Evolutionary conservation across 306 rosid species (phyloP), one percentile per base, ranked within the genome.

Genomic region (Dryas drummondii): DNA sequence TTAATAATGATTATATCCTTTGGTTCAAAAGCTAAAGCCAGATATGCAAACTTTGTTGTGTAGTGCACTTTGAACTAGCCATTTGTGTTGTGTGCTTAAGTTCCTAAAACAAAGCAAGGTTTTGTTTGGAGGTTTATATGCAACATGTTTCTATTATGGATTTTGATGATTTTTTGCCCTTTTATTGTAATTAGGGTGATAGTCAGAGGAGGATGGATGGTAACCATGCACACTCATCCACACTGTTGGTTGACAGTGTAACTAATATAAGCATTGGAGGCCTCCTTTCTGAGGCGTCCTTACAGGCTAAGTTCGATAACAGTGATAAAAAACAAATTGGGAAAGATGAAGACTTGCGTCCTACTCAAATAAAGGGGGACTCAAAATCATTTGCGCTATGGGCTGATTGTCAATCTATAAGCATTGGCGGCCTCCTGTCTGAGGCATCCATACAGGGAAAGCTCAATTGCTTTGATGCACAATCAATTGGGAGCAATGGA

Each of bases 391-490:
- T 51, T 68, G 62, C 26, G 4, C 17, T 40, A 32, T 81, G 77
- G 78, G 70, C 46, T 74, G 80, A 83, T 79, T 63, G 76, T 71
- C 62, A 65, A 51, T 71, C 72, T 50, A 85, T 81, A 77, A 89
- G 92, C 82, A 69, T 87, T 66, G 97, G 93, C 44, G 88, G 85
- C 68, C 82, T 87, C 62, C 73, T 91, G 17, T 86, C 94, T 63
- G 94, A 84, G 82, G 90, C 84, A 78, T 91, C 97, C 62, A 79
- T 89, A 53, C 83, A 65, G 79, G 90, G 85, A 1, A 82, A 67
- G 72, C 58, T 75, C 26, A 64, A 42, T 53, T 69, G 52, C 55
- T 52, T 53, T 54, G 86, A 80, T 78, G 74, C 78, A 59, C 84
- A 87, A 74, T 56, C 75, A 56, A 69, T 66, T 60, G 79, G 66